A percentile compares a stretch with the other conserved stretches of the same genome.
Evolutionary conservation across 2,329 filamentous ascomycete genomes (phyloP).

Genomic region (Diaporthe sp.): DNA sequence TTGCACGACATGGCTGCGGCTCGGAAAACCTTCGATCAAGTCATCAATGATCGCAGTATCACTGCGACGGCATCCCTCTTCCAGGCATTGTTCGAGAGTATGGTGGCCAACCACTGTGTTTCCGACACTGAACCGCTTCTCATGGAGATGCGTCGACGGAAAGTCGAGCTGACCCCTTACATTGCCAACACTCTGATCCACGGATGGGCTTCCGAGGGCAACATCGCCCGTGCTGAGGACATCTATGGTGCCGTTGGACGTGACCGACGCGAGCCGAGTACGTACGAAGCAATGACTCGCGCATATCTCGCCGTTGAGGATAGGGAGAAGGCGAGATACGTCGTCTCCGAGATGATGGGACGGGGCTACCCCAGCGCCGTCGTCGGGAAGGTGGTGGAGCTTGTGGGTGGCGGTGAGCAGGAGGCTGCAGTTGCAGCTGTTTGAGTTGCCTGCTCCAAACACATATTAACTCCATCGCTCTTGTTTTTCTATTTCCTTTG

Average conservation of each 20-base stretch:
- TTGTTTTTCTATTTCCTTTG: constrained; percentile 33
- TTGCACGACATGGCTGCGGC: constrained; percentile 91
- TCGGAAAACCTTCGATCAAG: constrained; percentile 82
- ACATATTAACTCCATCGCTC: not conserved
- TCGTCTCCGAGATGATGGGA: constrained; percentile 90
- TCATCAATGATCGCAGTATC: constrained; percentile 75
- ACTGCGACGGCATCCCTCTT: constrained; percentile 87
- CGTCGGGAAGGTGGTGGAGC: constrained; percentile 90
- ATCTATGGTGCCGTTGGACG: constrained; percentile 84
- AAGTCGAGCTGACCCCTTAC: constrained; percentile 92
- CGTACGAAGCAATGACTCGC: constrained; percentile 98
- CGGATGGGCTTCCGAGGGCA: constrained; percentile 88
- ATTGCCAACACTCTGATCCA: constrained; percentile 99
- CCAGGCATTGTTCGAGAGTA: constrained; percentile 95
- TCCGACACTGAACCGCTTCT: constrained; percentile 80
- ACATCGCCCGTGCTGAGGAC: constrained; percentile 80
- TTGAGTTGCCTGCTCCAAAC: constrained; percentile 36
- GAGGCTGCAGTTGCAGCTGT: constrained; percentile 42
- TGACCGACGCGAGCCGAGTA: constrained; percentile 91
- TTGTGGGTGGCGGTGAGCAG: constrained; percentile 73
- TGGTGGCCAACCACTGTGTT: constrained; percentile 94
- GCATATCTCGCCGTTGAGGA: constrained; percentile 89
- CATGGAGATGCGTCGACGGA: constrained; percentile 76
- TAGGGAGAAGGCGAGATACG: constrained; percentile 77
- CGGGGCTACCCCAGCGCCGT: constrained; percentile 93